Evolutionary conservation across 768 basidiomycete species (phyloP), one percentile per base, ranked within the genome.

Genomic region (Roridomyces roridus): DNA sequence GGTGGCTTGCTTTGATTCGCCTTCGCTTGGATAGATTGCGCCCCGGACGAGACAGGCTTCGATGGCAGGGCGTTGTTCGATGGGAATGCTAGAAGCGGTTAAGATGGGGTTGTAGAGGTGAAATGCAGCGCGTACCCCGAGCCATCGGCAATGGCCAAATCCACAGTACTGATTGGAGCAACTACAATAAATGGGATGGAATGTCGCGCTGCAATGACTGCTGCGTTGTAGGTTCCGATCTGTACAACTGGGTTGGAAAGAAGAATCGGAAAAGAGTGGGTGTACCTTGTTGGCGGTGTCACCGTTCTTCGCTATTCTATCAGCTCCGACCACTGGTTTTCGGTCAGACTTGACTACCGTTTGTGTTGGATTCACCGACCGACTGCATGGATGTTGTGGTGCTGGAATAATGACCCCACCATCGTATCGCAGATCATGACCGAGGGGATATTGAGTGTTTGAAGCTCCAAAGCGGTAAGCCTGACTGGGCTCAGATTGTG

Each of bases 341-440:
- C 39, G 39, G 10, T 62, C 12, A 23, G 51, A 40, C 15, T 31
- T 52, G 41, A 46, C 23, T 23, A 47, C 23, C 28, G 45, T 24
- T 18, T 44, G 25, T 23, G 21, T 21, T n/a, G 51, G 42, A 29
- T 12, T 20, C 4, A 42, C 47, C 45, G 59, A 91, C 90, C 85
- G 51, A 95, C 86, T 24, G 87, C 92, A 65, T 94, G 90, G 48
- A 96, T 92, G 20, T 80, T 72, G 68, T 91, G 81, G 68, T 94
- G 86, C 68, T 96, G 93, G 77, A 98, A 92, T 47, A 98, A 75
- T 1, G 94, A 96, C 9, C 96, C 96, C 17, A 98, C 92, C 91
- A 97, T 97, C 31, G 93, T 96, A 68, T 98, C 96, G 68, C 95
- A 96, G 44, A 98, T 88, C 94, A 98, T 96, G 5, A 89, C 86